A percentile compares a stretch with the other conserved stretches of the same genome.
These are phyloP conservation scores for Teunomyces cretensis DNA, from an alignment of 805 yeast genomes.

Conservation along the genomic window DNA sequence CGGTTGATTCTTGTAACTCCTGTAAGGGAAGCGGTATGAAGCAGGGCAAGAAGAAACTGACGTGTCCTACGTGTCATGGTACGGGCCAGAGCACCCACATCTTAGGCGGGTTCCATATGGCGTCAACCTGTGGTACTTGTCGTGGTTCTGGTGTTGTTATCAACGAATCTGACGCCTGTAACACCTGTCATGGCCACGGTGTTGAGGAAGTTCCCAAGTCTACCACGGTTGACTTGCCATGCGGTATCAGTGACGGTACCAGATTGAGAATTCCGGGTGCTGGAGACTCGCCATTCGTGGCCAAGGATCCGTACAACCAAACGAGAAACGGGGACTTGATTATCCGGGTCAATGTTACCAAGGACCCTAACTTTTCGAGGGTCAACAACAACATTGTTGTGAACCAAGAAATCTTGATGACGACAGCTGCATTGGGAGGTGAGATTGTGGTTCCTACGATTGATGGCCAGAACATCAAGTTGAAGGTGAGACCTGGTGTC, in stretches of 20 bases:
- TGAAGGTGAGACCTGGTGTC: conserved; percentile 83
- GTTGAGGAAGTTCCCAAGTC: conserved; percentile 64
- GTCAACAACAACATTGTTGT: conserved; percentile 57
- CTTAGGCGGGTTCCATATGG: conserved; percentile 95
- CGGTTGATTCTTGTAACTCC: conserved; percentile 71
- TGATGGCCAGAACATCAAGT: conserved; percentile 70
- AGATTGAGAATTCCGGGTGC: conserved; percentile 80
- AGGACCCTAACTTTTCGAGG: conserved; percentile 70
- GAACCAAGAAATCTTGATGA: conserved; percentile 74
- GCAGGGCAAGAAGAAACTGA: conserved; percentile 65
- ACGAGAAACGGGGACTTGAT: conserved; percentile 84
- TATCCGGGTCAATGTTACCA: conserved; percentile 73
- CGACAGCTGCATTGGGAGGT: conserved; percentile 97
- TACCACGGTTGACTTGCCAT: conserved; percentile 83
- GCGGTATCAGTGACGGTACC: conserved; percentile 85
- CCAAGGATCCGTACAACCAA: conserved; percentile 68
- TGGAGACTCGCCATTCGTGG: conserved; percentile 83
- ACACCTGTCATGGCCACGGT: conserved; percentile 86
- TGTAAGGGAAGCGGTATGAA: conserved; percentile 90
- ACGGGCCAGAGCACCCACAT: conserved; percentile 86
- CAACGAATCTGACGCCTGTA: conserved; percentile 67
- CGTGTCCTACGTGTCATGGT: conserved; percentile 89
- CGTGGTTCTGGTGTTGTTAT: conserved; percentile 85
- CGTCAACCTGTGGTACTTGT: conserved; percentile 86
- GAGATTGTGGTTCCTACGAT: conserved; percentile 87